Evolutionary conservation across 225 moss, liverwort and hornwort genomes (phyloP), one percentile per base, ranked within the genome.

Genomic region (Polytrichum commune): DNA sequence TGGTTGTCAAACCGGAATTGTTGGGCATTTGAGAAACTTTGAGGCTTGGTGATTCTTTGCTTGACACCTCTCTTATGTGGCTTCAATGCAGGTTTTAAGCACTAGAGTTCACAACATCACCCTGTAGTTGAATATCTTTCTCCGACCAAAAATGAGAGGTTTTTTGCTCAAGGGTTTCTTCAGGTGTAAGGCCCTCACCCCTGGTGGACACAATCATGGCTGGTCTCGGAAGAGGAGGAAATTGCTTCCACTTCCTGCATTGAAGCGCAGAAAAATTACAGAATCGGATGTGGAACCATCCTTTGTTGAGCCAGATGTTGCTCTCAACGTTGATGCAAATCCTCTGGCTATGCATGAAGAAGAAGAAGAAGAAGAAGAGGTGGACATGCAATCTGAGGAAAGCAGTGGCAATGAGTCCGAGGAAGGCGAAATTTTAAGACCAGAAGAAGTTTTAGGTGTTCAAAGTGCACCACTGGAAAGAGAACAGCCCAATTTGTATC

Each of bases 211-310:
- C 69, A 46, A 46, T 46, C 46, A 46, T 13, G 76, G 66, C 18
- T 76, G 81, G 78, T 57, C 66, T 18, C 78, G 80, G 67, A 86
- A 86, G 64, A 79, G 78, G 65, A 76, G 78, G 57, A 78, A 29
- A 9, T 46, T 71, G 7, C 78, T 78, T 56, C 61, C 71, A 62
- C 23, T 73, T 62, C 78, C 74, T 62, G 73, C 61, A 53, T 60
- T 67, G 33, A 86, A 83, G 78, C 80, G 80, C 20, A 70, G 57
- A 30, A 86, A 38, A 20, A 5, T 65, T 22, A 55, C 5, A 53
- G 72, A 56, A 28, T 25, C 16, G 22, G 53, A 54, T 28, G 62
- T 19, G 13, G 63, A 77, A 25, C 54, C 29, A 5, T 56, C 27
- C 0, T 68, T 18, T 8, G 67, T 66, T 55, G 72, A 68, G 30